Evolutionary conservation across 208 protist genomes (phyloP).

Genomic region (Wallacemonas sp.): DNA sequence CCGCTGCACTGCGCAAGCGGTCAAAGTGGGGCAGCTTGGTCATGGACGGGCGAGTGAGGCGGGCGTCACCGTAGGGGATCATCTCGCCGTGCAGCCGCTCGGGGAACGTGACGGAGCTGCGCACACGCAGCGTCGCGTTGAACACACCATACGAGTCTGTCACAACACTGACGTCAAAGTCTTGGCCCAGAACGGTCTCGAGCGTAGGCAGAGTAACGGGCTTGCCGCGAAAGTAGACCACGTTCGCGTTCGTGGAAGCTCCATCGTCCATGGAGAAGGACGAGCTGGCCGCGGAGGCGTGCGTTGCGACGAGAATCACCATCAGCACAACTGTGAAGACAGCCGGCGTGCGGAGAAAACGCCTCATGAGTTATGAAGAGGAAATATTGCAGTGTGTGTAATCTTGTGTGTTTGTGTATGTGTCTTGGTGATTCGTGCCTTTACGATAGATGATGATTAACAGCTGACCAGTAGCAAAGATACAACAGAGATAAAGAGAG

Average conservation of each 20-base stretch:
- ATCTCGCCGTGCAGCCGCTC: slow-evolving; percentile 70
- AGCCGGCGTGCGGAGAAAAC: too few relatives aligned
- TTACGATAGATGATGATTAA: slow-evolving; percentile 29
- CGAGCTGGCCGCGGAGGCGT: slow-evolving; percentile 4
- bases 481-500: background rate
- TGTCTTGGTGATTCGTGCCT: too few relatives aligned
- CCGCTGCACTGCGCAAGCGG: slow-evolving; percentile 23
- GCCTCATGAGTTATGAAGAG: too few relatives aligned
- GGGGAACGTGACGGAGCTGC: slow-evolving; percentile 53
- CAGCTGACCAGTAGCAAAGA: slow-evolving; percentile 16
- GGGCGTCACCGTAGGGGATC: slow-evolving; percentile 50
- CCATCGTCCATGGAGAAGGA: slow-evolving; percentile 5
- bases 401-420: background rate
- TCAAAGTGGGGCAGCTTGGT: slow-evolving; percentile 46
- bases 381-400: too few relatives aligned
- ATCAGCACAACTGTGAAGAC: background rate
- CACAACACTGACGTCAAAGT: slow-evolving; percentile 74
- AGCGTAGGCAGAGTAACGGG: slow-evolving; percentile 28
- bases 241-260: background rate
- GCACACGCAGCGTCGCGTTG: slow-evolving; percentile 66
- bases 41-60: background rate
- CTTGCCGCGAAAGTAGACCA: background rate
- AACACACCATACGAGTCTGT: slow-evolving; percentile 62
- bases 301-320: slow-evolving; percentile 13
- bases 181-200: slow-evolving; percentile 54